Base-by-base conservation (phyloP, 2,329 filamentous ascomycete genomes). In the Ceratocystis papillata region DNA sequence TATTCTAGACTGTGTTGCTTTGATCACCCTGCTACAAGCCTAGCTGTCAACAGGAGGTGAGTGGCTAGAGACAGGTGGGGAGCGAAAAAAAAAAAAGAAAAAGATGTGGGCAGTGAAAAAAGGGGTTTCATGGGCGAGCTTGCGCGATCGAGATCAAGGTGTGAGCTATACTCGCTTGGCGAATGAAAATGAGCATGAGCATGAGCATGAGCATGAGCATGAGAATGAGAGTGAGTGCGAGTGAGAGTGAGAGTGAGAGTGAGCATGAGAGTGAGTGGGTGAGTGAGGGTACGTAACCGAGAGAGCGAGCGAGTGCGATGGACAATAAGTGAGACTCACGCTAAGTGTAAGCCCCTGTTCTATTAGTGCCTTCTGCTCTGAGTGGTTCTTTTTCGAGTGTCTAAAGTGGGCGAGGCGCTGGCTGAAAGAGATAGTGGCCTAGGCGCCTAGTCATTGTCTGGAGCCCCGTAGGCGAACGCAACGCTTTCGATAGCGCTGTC, bases 1-100 rank as follows among this genome's bases (percentile, higher is more conserved):
- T 55, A 28, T 20, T 55, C 22, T 15, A 25, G 25, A 55, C 50
- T 55, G 50, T 55, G 50, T 30, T 55, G 50, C 50, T 28, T 55
- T 55, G 20, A 10, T 41, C 37, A 41, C 20, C 50, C 50, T 25
- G 20, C 50, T 55, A 20, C n/a, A 20, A 48, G 50, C 20, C 50
- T 41, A 55, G 20, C 22, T 55, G 50, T 28, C 50, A 55, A 28
- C 20, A 12, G 22, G 10, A 55, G 22, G 50, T 15, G 12, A 25
- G 22, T 25, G 22, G 50, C 45, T 28, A 25, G 10, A 20, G 22
- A 55, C 50, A 55, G 50, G 10, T 12, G 5, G 12, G 12, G 5
- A 55, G 50, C 5, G 22, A 55, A 25, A 55, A 25, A 12, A 25
- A 28, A 22, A 30, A 15, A 25, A 25, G 12, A 55, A 5, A 17